Evolutionary conservation across 148 eudicot species (phyloP).

Genomic region (Fallopia convolvulus): DNA sequence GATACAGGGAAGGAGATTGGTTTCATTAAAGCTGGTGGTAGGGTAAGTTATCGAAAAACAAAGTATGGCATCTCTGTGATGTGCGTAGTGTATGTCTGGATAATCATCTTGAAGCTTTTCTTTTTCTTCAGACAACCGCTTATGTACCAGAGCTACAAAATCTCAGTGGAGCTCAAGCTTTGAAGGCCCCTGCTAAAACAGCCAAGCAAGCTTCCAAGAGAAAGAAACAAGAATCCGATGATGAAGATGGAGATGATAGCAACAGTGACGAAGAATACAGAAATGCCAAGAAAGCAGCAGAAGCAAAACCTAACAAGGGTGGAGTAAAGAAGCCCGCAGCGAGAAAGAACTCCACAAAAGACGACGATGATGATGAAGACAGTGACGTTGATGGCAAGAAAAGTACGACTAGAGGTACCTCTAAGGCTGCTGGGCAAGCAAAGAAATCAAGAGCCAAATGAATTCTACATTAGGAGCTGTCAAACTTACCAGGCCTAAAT

Average conservation of each 20-base stretch:
- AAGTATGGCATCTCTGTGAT: background rate
- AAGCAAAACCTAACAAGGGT: slow-evolving; percentile 18
- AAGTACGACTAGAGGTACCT: slow-evolving; percentile 14
- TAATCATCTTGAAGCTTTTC: background rate
- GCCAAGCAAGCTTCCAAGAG: slow-evolving; percentile 31
- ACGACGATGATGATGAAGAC: slow-evolving; percentile 15
- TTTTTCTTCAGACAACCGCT: slow-evolving; percentile 72
- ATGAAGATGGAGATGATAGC: slow-evolving; percentile 20
- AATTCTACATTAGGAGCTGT: background rate
- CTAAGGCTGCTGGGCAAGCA: slow-evolving; percentile 13
- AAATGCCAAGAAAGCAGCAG: slow-evolving; percentile 18
- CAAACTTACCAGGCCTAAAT: background rate
- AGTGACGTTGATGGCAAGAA: slow-evolving; percentile 6
- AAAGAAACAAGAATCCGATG: slow-evolving; percentile 27
- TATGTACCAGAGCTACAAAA: slow-evolving; percentile 87
- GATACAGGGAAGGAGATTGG: slow-evolving; percentile 79
- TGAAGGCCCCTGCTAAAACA: slow-evolving; percentile 43
- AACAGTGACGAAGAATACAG: slow-evolving; percentile 27
- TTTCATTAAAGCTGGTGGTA: slow-evolving; percentile 78
- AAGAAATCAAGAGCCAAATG: slow-evolving; percentile 21
- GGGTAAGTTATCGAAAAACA: slow-evolving; percentile 38
- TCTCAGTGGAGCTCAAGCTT: slow-evolving; percentile 51
- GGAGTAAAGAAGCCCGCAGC: slow-evolving; percentile 21
- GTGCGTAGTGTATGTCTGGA: background rate
- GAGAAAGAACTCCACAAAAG: slow-evolving; percentile 20